Evolutionary conservation across 805 yeast genomes (phyloP).

Genomic region (Spathaspora passalidarum): DNA sequence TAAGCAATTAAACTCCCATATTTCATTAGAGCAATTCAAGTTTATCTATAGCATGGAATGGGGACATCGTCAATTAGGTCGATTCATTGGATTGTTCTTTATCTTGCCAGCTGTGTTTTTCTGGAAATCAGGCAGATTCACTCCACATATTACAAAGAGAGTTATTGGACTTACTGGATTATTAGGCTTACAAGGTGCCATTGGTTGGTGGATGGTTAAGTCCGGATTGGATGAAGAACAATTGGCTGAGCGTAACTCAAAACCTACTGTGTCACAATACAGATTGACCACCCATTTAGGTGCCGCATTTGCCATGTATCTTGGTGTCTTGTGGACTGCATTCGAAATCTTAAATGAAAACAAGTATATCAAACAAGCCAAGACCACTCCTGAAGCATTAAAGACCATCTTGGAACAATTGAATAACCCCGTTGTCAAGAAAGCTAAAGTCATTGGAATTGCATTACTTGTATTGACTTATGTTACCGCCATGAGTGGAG

Average conservation of each 20-base stretch:
- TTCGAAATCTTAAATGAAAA: conserved; percentile 74
- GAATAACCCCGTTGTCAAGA: conserved; percentile 56
- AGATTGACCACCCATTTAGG: conserved; percentile 92
- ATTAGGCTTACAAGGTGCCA: conserved; percentile 89
- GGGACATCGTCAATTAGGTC: conserved; percentile 91
- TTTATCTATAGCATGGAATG: conserved; percentile 97
- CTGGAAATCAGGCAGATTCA: conserved; percentile 61
- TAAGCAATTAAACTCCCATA: conserved; percentile 81
- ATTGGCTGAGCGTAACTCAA: conserved; percentile 74
- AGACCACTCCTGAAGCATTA: conserved; percentile 53
- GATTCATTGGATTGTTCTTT: conserved; percentile 82
- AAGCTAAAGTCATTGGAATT: conserved; percentile 52
- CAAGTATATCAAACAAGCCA: conserved; percentile 51
- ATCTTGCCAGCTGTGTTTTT: conserved; percentile 85
- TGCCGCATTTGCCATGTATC: conserved; percentile 83
- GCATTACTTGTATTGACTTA: conserved; percentile 70
- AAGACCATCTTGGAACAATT: conserved; percentile 53
- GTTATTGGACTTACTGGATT: conserved; percentile 71
- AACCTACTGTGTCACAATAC: conserved; percentile 97
- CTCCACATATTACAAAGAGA: conserved; percentile 62
- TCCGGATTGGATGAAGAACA: conserved; percentile 86
- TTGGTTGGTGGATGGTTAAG: conserved; percentile 99
- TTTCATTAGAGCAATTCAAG: conserved; percentile 87
- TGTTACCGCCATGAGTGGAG: conserved; percentile 94
- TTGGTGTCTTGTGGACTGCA: conserved; percentile 90